Conservation (phyloP, 2,329 filamentous ascomycete species). For the Ilyonectria robusta region DNA sequence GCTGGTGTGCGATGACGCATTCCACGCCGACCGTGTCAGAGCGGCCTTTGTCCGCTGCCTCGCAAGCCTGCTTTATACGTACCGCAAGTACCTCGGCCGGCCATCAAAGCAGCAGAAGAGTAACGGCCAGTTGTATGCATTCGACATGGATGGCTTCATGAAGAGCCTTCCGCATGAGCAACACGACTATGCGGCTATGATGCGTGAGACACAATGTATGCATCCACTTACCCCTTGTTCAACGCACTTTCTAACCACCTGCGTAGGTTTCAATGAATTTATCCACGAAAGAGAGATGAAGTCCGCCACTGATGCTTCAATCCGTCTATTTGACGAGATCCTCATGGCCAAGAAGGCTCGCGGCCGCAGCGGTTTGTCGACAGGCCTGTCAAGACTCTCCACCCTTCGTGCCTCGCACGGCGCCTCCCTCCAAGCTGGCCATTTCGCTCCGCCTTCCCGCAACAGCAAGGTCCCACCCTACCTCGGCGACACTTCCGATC, state of each 20-base stretch:
- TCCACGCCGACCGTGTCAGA: conserved; percentile 73
- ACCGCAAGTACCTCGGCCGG: conserved; percentile 73
- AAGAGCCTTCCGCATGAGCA: conserved; percentile 76
- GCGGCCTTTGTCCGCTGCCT: conserved; percentile 76
- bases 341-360: conserved; percentile 82
- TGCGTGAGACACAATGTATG: conserved; percentile 77
- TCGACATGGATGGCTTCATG: conserved; percentile 76
- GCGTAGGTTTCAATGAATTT: conserved; percentile 79
- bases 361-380: conserved; percentile 76
- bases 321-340: conserved; percentile 87
- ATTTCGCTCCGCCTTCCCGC: conserved; percentile 54
- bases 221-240: conserved; percentile 16
- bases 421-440: conserved; percentile 58
- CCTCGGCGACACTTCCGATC: conserved; percentile 80
- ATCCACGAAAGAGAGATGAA: conserved; percentile 84
- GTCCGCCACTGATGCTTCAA: conserved; percentile 71
- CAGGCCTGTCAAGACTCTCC: conserved; percentile 73
- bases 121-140: conserved; percentile 72
- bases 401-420: conserved; percentile 71
- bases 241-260: conserved; percentile 23
- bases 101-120: conserved; percentile 73
- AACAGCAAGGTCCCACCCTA: conserved; percentile 68
- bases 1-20: conserved; percentile 74
- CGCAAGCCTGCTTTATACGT: conserved; percentile 77
- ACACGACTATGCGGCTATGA: conserved; percentile 74